Evolutionary conservation across 768 basidiomycete species (phyloP).

Genomic region (Suillus variegatus): DNA sequence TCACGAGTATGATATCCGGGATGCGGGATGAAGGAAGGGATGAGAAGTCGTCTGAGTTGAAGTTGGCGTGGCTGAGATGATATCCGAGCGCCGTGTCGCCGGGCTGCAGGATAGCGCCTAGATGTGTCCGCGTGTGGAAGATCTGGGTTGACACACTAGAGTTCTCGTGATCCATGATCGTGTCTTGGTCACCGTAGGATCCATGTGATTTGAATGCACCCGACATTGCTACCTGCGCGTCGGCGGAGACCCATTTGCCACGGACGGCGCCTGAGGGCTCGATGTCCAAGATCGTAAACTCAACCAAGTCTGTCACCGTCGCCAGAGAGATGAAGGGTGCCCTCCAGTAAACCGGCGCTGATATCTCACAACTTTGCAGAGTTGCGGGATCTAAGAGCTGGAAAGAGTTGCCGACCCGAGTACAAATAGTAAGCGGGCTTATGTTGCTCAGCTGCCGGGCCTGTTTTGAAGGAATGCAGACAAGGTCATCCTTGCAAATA

Average conservation of each 20-base stretch:
- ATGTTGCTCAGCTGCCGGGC: constrained; percentile 88
- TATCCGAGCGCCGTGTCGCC: constrained; percentile 94
- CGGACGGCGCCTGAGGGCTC: constrained; percentile 72
- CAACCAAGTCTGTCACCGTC: constrained; percentile 80
- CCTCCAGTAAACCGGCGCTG: constrained; percentile 86
- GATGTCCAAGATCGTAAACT: constrained; percentile 94
- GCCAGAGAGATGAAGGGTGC: constrained; percentile 85
- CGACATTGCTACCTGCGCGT: constrained; percentile 87
- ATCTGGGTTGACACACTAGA: constrained; percentile 70
- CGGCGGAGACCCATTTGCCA: constrained; percentile 83
- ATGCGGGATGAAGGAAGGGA: constrained; percentile 62
- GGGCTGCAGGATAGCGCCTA: constrained; percentile 91
- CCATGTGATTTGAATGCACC: constrained; percentile 70
- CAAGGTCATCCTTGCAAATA: constrained; percentile 96
- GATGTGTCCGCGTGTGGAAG: constrained; percentile 94
- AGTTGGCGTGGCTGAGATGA: constrained; percentile 86
- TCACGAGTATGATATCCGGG: constrained; percentile 91
- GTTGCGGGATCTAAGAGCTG: constrained; percentile 91
- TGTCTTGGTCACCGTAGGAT: constrained; percentile 44
- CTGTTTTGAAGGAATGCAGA: constrained; percentile 82
- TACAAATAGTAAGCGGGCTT: constrained; percentile 82
- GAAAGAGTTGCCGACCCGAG: constrained; percentile 88
- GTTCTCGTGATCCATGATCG: constrained; percentile 63
- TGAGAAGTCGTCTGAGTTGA: constrained; percentile 88
- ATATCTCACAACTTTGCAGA: constrained; percentile 80